Evolutionary conservation across 495 filamentous ascomycete genomes (phyloP).

Genomic region (Penicillium lagena): DNA sequence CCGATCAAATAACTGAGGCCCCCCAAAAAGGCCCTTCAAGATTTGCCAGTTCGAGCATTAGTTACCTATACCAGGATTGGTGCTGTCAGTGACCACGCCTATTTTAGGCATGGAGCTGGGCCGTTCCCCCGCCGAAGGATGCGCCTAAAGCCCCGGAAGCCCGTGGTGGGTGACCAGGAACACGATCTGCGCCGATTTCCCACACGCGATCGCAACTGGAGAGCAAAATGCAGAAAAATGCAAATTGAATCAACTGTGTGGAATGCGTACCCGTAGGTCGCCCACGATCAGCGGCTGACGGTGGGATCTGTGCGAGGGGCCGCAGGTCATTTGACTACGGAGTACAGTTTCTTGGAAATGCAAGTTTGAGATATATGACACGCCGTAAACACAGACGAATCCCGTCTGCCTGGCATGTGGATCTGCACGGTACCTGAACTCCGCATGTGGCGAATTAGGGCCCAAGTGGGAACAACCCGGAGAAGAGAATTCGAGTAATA

Average conservation of each 20-base stretch:
- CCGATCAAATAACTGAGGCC: too few relatives aligned
- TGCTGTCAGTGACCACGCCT: too few relatives aligned
- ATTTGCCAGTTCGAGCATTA: too few relatives aligned
- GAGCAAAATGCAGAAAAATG: neutral
- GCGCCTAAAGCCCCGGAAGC: neutral
- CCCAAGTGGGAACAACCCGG: too few relatives aligned
- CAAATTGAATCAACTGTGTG: neutral
- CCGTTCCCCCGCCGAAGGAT: conserved; percentile 9
- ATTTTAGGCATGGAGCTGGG: neutral
- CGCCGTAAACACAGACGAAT: too few relatives aligned
- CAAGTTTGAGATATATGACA: too few relatives aligned
- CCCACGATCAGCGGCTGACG: too few relatives aligned
- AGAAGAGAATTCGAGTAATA: too few relatives aligned
- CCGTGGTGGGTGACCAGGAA: conserved; percentile 15
- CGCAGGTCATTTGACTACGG: too few relatives aligned
- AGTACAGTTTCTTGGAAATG: too few relatives aligned
- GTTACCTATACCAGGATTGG: neutral
- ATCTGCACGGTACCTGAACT: neutral
- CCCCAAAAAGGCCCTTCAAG: too few relatives aligned
- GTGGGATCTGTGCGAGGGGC: too few relatives aligned
- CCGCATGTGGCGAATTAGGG: conserved; percentile 1
- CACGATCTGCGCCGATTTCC: conserved; percentile 1
- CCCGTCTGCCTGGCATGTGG: neutral
- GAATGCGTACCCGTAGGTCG: neutral
- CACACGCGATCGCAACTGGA: neutral